Evolutionary conservation across 805 yeast species (phyloP).

Genomic region (Candida endomychidarum): DNA sequence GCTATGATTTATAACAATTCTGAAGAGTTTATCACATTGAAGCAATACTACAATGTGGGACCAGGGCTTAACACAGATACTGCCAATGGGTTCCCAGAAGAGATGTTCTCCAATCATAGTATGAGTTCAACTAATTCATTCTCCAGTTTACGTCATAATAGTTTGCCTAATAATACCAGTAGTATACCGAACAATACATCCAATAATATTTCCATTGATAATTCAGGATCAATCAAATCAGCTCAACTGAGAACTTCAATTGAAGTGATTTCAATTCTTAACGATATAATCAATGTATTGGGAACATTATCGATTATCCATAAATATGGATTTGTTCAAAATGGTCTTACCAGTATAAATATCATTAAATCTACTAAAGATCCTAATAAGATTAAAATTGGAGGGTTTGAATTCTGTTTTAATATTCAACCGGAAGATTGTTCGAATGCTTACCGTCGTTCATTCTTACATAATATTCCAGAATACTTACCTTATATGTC

Average conservation of each 20-base stretch:
- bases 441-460: constrained; percentile 39
- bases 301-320: constrained; percentile 32
- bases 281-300: constrained; percentile 24
- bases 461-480: constrained; percentile 37
- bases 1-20: constrained; percentile 24
- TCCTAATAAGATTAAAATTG: constrained; percentile 32
- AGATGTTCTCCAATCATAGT: neutral
- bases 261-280: constrained; percentile 21
- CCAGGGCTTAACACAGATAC: neutral
- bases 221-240: neutral
- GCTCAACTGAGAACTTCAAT: neutral
- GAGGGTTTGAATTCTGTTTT: constrained; percentile 52
- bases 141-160: constrained; percentile 2
- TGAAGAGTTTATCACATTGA: constrained; percentile 17
- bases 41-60: constrained; percentile 2
- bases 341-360: constrained; percentile 43
- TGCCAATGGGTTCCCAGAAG: neutral
- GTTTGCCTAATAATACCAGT: constrained; percentile 4
- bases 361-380: constrained; percentile 31
- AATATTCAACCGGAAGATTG: constrained; percentile 42
- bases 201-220: constrained; percentile 4
- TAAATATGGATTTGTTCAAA: constrained; percentile 44
- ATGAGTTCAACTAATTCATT: constrained; percentile 4
- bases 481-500: constrained; percentile 48
- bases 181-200: constrained; percentile 1